phyloP scores from a whole-genome alignment of 352 stramenopile species.

The Pythium periplocum region DNA sequence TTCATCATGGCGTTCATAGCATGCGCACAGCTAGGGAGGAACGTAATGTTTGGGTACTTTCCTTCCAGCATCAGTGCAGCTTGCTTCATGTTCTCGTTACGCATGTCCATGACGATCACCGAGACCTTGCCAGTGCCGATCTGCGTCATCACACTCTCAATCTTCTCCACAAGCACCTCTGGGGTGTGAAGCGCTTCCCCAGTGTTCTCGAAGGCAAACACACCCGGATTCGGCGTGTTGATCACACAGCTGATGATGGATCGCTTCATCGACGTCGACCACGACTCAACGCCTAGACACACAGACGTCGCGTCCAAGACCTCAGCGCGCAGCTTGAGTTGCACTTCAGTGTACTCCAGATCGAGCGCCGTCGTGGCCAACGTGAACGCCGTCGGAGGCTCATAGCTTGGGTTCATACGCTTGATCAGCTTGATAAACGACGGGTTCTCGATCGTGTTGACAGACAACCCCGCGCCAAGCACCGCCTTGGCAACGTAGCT shows the following conservation, averaged over 20 bases:
- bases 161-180: slow-evolving; percentile 45
- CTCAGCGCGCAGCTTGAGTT: slow-evolving; percentile 52
- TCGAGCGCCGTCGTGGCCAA: slow-evolving; percentile 49
- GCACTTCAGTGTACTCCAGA: slow-evolving; percentile 54
- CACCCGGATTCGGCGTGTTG: slow-evolving; percentile 38
- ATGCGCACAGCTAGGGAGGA: slow-evolving; percentile 57
- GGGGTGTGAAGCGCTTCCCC: slow-evolving; percentile 36
- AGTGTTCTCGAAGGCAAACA: slow-evolving; percentile 61
- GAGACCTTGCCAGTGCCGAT: slow-evolving; percentile 48
- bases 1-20: slow-evolving; percentile 50
- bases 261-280: slow-evolving; percentile 29
- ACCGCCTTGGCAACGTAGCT: slow-evolving; percentile 54
- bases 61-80: slow-evolving; percentile 31
- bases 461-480: slow-evolving; percentile 40
- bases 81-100: slow-evolving; percentile 49
- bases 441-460: slow-evolving; percentile 51
- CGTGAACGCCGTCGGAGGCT: slow-evolving; percentile 38
- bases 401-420: slow-evolving; percentile 43
- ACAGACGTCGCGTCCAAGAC: slow-evolving; percentile 42
- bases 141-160: slow-evolving; percentile 56
- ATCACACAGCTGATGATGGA: slow-evolving; percentile 53
- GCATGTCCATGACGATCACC: slow-evolving; percentile 52
- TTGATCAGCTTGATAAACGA: slow-evolving; percentile 63
- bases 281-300: slow-evolving; percentile 53
- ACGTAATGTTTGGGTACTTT: slow-evolving; percentile 58